These are phyloP conservation scores for Polyplosphaeria fusca DNA, from an alignment of 495 filamentous ascomycete genomes.

Conservation along the genomic window DNA sequence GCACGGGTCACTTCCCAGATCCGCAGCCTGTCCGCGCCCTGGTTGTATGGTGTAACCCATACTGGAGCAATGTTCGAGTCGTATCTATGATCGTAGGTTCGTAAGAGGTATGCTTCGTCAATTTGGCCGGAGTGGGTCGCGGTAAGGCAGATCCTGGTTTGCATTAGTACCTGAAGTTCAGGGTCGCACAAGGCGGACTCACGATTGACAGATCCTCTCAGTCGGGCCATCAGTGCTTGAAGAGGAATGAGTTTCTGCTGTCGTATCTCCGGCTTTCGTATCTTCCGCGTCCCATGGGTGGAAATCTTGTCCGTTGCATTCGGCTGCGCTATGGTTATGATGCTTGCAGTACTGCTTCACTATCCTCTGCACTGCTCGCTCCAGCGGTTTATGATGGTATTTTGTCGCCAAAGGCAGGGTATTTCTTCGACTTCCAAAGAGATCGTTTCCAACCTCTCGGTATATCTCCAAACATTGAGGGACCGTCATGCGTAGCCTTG, in stretches of 20 bases:
- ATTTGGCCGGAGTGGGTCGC: slow-evolving; percentile 43
- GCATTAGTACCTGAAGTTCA: too few species aligned
- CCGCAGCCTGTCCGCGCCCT: slow-evolving; percentile 43
- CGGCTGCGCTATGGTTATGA: slow-evolving; percentile 20
- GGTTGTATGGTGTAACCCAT: slow-evolving; percentile 45
- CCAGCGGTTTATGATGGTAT: slow-evolving; percentile 45
- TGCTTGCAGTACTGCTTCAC: slow-evolving; percentile 40
- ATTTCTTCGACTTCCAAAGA: slow-evolving; percentile 45
- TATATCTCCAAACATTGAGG: slow-evolving; percentile 52
- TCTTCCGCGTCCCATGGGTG: slow-evolving; percentile 40
- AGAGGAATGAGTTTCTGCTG: too few species aligned
- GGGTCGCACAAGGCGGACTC: too few species aligned
- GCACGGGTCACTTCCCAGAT: slow-evolving; percentile 55
- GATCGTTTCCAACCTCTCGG: slow-evolving; percentile 43
- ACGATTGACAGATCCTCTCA: slow-evolving; percentile 42
- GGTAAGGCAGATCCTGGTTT: slow-evolving; percentile 45
- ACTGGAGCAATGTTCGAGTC: slow-evolving; percentile 32
- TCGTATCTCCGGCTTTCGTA: slow-evolving; percentile 19
- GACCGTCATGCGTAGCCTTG: slow-evolving; percentile 52
- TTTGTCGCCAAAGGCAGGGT: slow-evolving; percentile 43
- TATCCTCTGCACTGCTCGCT: slow-evolving; percentile 44
- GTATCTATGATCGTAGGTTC: slow-evolving; percentile 44
- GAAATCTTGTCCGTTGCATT: slow-evolving; percentile 41
- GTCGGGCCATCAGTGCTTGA: slow-evolving; percentile 28
- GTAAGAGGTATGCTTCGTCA: slow-evolving; percentile 44